Evolutionary conservation across 352 stramenopile species (phyloP), one percentile per base, ranked within the genome.

Genomic region (Globisporangium radiosum): DNA sequence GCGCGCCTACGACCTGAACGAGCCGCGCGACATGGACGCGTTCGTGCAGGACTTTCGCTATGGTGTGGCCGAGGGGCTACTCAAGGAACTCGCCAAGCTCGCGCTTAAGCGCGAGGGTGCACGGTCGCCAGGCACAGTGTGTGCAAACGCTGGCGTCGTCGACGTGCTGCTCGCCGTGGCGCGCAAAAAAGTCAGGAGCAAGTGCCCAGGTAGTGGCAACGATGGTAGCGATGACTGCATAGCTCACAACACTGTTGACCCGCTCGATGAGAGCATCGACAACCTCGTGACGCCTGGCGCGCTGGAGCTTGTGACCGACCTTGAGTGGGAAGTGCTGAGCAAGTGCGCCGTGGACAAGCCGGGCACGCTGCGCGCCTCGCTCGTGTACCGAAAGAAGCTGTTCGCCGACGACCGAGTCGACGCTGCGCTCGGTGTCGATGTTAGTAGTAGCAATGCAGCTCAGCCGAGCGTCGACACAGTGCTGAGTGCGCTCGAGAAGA

Each of bases 31-130:
- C 56, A 88, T 96, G 69, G 82, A 92, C 54, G 72, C 65, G 6
- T 98, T 97, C 59, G 57, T 97, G 15, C 87, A 97, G 54, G 92
- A 98, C 53, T 98, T 94, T 63, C 78, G 87, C n/a, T 90, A 80
- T 54, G 81, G 87, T 4, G 71, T 88, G 7, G 88, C 88, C 1
- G 86, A 94, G 63, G 75, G 84, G 10, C 47, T 97, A 54, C 74
- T 97, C 45, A 96, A 97, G 72, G 59, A 87, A 49, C 54, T 88
- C 2, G 73, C 66, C 4, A 62, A 61, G 47, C 53, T 50, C 6
- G 61, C 60, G 7, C 42, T 75, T 10, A 57, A 76, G 3, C 68
- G 70, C n/a, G 33, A 56, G 5, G 54, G 5, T 7, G 33, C 19
- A 15, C 7, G 59, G 38, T 55, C 55, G 15, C 47, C 39, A 6